Evolutionary conservation across 495 filamentous ascomycete species (phyloP).

Genomic region (Darksidea phi): DNA sequence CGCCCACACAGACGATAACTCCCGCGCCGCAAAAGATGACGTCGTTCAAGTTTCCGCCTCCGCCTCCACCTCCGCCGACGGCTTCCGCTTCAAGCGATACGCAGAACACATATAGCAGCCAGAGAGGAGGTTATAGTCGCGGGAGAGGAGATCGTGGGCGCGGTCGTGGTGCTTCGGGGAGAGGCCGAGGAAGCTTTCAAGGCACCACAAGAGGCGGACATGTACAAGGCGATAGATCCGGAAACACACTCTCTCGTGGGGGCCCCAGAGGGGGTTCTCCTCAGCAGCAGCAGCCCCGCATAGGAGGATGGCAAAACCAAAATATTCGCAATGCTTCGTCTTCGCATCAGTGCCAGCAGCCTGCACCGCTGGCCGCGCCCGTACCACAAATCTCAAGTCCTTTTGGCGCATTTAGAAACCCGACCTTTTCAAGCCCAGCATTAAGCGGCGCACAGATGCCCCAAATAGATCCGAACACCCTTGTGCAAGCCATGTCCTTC

Average conservation of each 20-base stretch:
- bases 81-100: slow-evolving; percentile 26
- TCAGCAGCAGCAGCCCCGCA: not conserved
- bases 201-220: slow-evolving; percentile 17
- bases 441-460: not conserved
- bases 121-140: slow-evolving; percentile 28
- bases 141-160: slow-evolving; percentile 21
- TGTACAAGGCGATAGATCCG: not conserved
- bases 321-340: not conserved
- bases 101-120: slow-evolving; percentile 8
- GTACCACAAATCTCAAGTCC: not conserved
- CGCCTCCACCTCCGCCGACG: slow-evolving; percentile 45
- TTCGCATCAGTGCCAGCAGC: not conserved
- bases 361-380: not conserved
- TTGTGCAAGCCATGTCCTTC: slow-evolving; percentile 25
- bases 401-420: slow-evolving; percentile 22
- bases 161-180: slow-evolving; percentile 12
- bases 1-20: not conserved
- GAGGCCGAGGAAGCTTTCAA: slow-evolving; percentile 27
- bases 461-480: slow-evolving; percentile 10
- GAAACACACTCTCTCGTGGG: too few species aligned
- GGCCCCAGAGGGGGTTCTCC: too few species aligned
- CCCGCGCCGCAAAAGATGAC: slow-evolving; percentile 2
- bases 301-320: not conserved
- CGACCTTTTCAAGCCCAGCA: slow-evolving; percentile 3
- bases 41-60: slow-evolving; percentile 44